Evolutionary conservation across 140 eudicot genomes (phyloP).

Genomic region (Oenanthe javanica): DNA sequence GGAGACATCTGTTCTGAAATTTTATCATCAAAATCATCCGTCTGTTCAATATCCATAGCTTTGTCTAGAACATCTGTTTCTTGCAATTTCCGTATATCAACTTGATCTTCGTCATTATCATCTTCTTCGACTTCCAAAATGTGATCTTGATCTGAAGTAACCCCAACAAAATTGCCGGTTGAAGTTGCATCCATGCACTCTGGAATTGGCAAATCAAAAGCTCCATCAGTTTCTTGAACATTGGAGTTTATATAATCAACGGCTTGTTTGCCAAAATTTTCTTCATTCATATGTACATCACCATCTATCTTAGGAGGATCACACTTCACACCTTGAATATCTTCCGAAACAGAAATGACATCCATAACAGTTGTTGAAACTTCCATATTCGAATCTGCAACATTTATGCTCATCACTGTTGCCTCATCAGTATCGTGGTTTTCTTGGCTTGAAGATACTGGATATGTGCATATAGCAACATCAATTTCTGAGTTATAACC

Average conservation of each 20-base stretch:
- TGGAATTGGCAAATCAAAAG: not conserved
- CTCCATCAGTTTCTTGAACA: not conserved
- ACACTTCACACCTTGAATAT: not conserved
- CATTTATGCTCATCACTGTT: not conserved
- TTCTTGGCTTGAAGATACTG: not conserved
- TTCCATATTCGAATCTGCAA: not conserved
- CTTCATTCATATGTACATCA: not conserved
- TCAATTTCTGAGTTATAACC: not conserved
- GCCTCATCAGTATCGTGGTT: not conserved
- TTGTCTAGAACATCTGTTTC: not conserved
- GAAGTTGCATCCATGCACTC: not conserved
- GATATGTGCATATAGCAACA: not conserved
- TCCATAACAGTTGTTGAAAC: not conserved
- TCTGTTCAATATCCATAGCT: not conserved
- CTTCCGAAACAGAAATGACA: not conserved
- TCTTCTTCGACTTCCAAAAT: constrained; percentile 1
- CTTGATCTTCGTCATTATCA: not conserved
- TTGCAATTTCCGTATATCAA: not conserved
- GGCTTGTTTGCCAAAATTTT: not conserved
- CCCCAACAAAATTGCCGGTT: not conserved
- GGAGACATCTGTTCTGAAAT: not conserved
- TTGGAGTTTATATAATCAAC: not conserved
- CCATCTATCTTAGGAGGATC: not conserved
- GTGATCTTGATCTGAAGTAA: not conserved
- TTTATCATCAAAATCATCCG: not conserved